Evolutionary conservation across 2,329 filamentous ascomycete species (phyloP).

Genomic region (Ophiostoma montium): DNA sequence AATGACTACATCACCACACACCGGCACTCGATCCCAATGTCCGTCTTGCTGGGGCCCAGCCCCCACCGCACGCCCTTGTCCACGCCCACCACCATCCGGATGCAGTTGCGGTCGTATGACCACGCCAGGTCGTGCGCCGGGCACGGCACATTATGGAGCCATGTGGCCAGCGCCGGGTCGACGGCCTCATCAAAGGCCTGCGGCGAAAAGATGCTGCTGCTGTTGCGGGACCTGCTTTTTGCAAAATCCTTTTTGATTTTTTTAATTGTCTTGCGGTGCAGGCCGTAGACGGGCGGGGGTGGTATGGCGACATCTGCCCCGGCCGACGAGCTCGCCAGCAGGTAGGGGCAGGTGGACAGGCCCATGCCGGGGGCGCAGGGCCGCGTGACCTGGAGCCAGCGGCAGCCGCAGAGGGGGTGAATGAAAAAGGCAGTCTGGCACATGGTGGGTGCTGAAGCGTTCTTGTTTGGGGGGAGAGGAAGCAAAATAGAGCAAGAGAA

Average conservation of each 20-base stretch:
- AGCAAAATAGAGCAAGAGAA: not conserved
- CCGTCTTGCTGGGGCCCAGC: constrained; percentile 25
- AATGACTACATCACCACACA: constrained; percentile 24
- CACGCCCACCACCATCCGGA: constrained; percentile 31
- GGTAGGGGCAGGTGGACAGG: constrained; percentile 32
- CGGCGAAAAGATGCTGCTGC: not conserved
- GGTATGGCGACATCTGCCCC: constrained; percentile 22
- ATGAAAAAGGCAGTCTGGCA: constrained; percentile 34
- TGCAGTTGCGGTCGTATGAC: constrained; percentile 35
- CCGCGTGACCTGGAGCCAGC: constrained; percentile 33
- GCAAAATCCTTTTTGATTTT: not conserved
- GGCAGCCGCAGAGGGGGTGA: constrained; percentile 35
- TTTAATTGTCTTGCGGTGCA: not conserved
- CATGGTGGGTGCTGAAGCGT: constrained; percentile 22
- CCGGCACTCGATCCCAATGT: constrained; percentile 24
- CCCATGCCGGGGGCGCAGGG: constrained; percentile 36
- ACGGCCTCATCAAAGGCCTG: not conserved
- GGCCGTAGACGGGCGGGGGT: not conserved
- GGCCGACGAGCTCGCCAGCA: constrained; percentile 17
- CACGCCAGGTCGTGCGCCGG: constrained; percentile 27
- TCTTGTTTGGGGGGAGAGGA: not conserved
- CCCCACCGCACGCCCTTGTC: constrained; percentile 34
- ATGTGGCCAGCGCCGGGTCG: not conserved
- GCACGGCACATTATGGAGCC: constrained; percentile 23
- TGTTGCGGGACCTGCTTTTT: not conserved